Evolutionary conservation across 2,329 filamentous ascomycete species (phyloP).

Genomic region (Metarhizium guizhouense): DNA sequence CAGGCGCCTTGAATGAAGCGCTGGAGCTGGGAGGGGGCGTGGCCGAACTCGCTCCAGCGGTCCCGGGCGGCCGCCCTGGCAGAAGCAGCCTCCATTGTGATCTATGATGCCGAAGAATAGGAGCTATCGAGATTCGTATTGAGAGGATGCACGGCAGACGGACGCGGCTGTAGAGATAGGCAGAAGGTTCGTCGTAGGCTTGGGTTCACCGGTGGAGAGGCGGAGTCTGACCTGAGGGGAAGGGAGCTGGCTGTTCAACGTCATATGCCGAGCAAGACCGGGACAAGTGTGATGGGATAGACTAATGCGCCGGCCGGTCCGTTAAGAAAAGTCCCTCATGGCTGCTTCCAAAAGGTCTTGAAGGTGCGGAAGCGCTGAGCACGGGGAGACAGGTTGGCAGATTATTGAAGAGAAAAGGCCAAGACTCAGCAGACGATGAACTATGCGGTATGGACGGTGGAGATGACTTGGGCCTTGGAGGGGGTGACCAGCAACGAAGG

Average conservation of each 20-base stretch:
- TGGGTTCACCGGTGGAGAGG: background rate
- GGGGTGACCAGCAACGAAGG: too few relatives aligned
- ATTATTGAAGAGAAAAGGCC: background rate
- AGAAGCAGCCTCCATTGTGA: constrained; percentile 80
- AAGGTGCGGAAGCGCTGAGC: background rate
- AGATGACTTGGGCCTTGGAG: background rate
- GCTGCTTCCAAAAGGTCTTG: background rate
- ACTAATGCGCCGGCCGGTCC: background rate
- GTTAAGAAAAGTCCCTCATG: constrained; percentile 6
- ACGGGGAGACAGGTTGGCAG: background rate
- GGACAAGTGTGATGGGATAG: background rate
- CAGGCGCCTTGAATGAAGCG: constrained; percentile 95
- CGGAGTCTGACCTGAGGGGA: background rate
- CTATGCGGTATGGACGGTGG: background rate
- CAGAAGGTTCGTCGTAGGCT: background rate
- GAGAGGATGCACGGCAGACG: background rate
- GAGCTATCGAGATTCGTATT: background rate
- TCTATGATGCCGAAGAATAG: constrained; percentile 13
- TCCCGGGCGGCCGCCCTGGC: constrained; percentile 92
- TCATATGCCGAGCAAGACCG: background rate
- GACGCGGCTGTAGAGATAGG: background rate
- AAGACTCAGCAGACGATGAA: background rate
- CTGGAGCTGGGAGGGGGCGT: constrained; percentile 77
- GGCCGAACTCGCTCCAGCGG: constrained; percentile 77
- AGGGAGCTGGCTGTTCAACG: background rate